These are phyloP conservation scores for Lathyrus tuberosus DNA, from an alignment of 306 rosid genomes.

Conservation along the genomic window DNA sequence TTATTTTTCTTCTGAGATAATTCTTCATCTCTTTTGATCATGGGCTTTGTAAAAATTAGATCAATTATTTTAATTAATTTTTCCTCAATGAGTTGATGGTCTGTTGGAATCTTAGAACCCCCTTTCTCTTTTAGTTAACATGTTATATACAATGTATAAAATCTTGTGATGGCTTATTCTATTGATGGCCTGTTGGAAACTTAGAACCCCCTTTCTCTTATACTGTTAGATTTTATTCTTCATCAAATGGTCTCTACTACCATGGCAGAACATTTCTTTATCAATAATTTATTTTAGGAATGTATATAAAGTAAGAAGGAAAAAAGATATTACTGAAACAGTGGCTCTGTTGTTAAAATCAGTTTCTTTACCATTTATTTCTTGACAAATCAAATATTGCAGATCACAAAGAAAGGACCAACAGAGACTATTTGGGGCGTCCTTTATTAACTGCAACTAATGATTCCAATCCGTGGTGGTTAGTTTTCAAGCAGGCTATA, in stretches of 20 bases:
- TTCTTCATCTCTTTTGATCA: no score
- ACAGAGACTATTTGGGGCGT: slow-evolving; percentile 66
- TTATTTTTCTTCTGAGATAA: no score
- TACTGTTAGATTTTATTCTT: background rate
- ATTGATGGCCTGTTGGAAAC: no score
- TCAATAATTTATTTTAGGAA: background rate
- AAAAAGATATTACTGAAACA: background rate
- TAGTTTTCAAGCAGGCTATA: slow-evolving; percentile 70
- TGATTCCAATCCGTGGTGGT: slow-evolving; percentile 95
- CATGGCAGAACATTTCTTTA: slow-evolving; percentile 1
- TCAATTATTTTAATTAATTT: no score
- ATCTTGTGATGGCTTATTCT: slow-evolving; percentile 3
- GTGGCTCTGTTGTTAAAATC: slow-evolving; percentile 21
- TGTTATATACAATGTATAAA: background rate
- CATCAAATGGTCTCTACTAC: background rate
- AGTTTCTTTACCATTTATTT: slow-evolving; percentile 30
- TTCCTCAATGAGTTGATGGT: no score
- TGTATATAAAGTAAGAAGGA: background rate
- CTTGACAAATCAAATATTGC: slow-evolving; percentile 41
- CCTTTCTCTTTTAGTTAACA: no score
- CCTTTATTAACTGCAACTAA: slow-evolving; percentile 67
- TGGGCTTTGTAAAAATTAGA: no score
- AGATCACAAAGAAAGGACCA: slow-evolving; percentile 68
- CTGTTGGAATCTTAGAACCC: no score
- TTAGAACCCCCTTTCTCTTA: background rate